Evolutionary conservation across 2,329 filamentous ascomycete genomes (phyloP).

Genomic region (Helotiales sp.): DNA sequence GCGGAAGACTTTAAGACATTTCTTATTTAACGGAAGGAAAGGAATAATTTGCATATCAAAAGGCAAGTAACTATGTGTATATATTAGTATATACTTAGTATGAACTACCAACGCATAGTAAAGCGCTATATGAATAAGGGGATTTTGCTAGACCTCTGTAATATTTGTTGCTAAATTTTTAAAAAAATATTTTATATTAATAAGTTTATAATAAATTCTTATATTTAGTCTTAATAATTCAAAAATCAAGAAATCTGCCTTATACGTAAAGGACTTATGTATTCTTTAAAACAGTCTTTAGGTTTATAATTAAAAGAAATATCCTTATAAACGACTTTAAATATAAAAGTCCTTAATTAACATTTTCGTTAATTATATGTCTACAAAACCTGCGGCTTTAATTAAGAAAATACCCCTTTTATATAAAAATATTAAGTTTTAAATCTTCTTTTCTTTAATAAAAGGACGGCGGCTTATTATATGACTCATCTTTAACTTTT

Average conservation of each 20-base stretch:
- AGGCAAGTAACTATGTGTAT: conserved; percentile 32
- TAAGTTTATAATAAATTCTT: too few species aligned
- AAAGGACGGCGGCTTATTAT: conserved; percentile 30
- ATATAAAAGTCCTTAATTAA: conserved; percentile 34
- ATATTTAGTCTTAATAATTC: too few species aligned
- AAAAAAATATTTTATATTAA: too few species aligned
- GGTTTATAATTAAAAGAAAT: not conserved
- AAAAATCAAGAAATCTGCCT: too few species aligned
- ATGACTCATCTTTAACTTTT: conserved; percentile 35
- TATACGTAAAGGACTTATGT: too few species aligned
- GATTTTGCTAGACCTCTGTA: too few species aligned
- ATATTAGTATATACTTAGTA: conserved; percentile 29
- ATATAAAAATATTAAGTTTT: conserved; percentile 39
- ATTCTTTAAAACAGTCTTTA: not conserved
- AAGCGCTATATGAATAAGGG: conserved; percentile 26
- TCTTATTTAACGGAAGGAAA: conserved; percentile 30
- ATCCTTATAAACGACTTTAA: conserved; percentile 33
- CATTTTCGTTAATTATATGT: conserved; percentile 34
- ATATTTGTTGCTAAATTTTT: too few species aligned
- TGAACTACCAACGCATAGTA: conserved; percentile 11
- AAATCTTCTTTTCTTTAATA: conserved; percentile 33
- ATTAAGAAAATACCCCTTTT: conserved; percentile 30
- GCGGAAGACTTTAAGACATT: conserved; percentile 35
- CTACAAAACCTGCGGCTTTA: conserved; percentile 37
- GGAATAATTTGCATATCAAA: conserved; percentile 33